phyloP scores from a whole-genome alignment of 345 rosid species.

The Aethionema arabicum region DNA sequence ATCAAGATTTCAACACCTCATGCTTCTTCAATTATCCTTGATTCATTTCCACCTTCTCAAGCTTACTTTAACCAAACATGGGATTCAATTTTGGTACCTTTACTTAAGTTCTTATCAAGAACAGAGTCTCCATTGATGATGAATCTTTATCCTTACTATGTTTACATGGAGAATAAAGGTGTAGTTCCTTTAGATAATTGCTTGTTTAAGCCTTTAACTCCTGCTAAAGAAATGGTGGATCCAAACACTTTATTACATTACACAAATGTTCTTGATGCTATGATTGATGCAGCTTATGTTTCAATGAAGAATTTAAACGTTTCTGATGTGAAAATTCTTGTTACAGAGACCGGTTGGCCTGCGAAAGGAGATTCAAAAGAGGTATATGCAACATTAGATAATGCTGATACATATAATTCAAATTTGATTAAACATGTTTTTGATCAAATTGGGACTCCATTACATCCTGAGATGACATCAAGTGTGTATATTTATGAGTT shows the following conservation, averaged over 20 bases:
- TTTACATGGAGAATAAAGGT: conserved; percentile 92
- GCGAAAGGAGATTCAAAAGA: conserved; percentile 75
- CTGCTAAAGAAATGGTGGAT: conserved; percentile 94
- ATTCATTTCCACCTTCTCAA: conserved; percentile 92
- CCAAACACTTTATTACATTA: conserved; percentile 93
- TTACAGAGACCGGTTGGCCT: conserved; percentile 94
- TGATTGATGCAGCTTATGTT: conserved; percentile 90
- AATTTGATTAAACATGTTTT: conserved; percentile 89
- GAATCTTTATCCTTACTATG: conserved; percentile 97
- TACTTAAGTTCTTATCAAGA: conserved; percentile 78
- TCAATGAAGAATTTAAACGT: conserved; percentile 90
- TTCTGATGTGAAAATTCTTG: conserved; percentile 74
- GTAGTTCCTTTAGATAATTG: conserved; percentile 91
- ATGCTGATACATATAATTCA: conserved; percentile 86
- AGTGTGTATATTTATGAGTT: conserved; percentile 78
- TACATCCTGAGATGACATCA: conserved; percentile 80
- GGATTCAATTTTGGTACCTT: conserved; percentile 60
- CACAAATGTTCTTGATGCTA: conserved; percentile 90
- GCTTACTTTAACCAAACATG: conserved; percentile 89
- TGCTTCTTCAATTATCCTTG: conserved; percentile 75
- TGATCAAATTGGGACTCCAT: conserved; percentile 74
- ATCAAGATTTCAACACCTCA: conserved; percentile 94
- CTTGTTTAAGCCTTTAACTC: conserved; percentile 85
- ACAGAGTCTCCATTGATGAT: conserved; percentile 90
- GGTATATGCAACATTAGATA: conserved; percentile 80